Conservation (phyloP, 192 early-diverging fungal genomes). For the Lobosporangium transversale region DNA sequence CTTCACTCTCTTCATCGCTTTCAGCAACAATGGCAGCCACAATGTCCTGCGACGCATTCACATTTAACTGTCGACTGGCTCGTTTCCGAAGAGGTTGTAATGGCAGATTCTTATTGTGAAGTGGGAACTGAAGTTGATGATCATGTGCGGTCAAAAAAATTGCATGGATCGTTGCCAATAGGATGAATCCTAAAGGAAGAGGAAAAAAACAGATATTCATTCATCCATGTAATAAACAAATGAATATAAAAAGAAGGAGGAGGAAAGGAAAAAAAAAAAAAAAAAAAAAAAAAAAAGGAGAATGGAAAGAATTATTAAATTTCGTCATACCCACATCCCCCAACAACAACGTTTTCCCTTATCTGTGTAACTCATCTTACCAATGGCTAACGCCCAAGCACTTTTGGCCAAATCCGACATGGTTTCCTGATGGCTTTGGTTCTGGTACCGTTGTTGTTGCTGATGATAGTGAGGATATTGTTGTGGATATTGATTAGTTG, state of each 20-base stretch:
- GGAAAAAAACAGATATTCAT: too few species aligned
- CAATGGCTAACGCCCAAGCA: constrained; percentile 42
- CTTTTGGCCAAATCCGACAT: constrained; percentile 18
- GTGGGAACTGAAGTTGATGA: constrained; percentile 34
- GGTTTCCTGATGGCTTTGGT: too few species aligned
- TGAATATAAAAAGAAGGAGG: neutral
- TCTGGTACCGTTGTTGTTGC: neutral
- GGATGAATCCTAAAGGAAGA: constrained; percentile 23
- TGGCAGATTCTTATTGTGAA: constrained; percentile 42
- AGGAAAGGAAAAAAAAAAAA: too few species aligned
- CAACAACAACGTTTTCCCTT: neutral
- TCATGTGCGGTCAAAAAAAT: constrained; percentile 42
- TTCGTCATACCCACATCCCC: too few species aligned
- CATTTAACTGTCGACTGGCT: constrained; percentile 39
- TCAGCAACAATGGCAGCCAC: constrained; percentile 23
- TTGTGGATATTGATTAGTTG: too few species aligned
- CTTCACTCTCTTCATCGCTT: constrained; percentile 42
- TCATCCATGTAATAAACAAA: neutral
- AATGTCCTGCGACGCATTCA: constrained; percentile 4
- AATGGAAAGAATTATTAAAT: too few species aligned
- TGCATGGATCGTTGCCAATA: constrained; percentile 25
- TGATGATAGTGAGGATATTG: neutral
- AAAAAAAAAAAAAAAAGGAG: too few species aligned
- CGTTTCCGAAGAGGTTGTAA: constrained; percentile 41
- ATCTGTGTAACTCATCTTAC: constrained; percentile 10